Percentiles rank a stretch among this genome's conserved stretches.
These are phyloP conservation scores for Pontederia crassipes DNA, from an alignment of 176 grass and related monocot genomes.

Conservation along the genomic window DNA sequence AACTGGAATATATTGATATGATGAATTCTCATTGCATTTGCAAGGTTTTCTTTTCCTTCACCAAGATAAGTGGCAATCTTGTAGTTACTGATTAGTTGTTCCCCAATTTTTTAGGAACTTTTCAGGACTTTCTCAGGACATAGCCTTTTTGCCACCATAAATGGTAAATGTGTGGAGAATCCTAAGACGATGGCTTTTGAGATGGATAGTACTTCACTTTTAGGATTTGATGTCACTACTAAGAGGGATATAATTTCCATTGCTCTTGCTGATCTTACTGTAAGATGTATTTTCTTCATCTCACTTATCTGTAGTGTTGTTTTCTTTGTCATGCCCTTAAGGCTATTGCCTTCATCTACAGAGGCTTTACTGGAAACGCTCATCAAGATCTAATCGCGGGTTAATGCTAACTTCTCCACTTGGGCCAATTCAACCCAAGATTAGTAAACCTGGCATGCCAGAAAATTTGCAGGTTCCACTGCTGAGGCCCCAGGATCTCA, in stretches of 20 bases:
- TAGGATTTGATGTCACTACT: slow-evolving; percentile 26
- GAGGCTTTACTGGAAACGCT: slow-evolving; percentile 45
- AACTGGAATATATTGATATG: no score
- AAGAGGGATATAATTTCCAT: slow-evolving; percentile 44
- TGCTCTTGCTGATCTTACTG: slow-evolving; percentile 37
- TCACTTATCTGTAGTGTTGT: background rate
- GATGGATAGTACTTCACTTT: slow-evolving; percentile 32
- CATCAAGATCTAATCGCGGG: slow-evolving; percentile 32
- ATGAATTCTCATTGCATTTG: background rate
- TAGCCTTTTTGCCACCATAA: slow-evolving; percentile 35
- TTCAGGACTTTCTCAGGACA: slow-evolving; percentile 37
- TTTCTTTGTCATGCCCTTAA: background rate
- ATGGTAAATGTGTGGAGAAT: slow-evolving; percentile 35
- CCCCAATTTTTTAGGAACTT: slow-evolving; percentile 27
- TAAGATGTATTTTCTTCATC: slow-evolving; percentile 7
- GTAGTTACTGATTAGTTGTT: slow-evolving; percentile 3
- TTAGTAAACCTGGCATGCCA: background rate
- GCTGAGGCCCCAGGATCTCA: slow-evolving; percentile 30
- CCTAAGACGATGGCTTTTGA: slow-evolving; percentile 40
- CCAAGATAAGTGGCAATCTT: slow-evolving; percentile 1
- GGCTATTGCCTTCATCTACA: slow-evolving; percentile 12
- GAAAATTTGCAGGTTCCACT: slow-evolving; percentile 17
- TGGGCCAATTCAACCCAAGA: slow-evolving; percentile 16
- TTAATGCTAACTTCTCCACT: slow-evolving; percentile 42
- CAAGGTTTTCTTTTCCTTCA: background rate